These are phyloP conservation scores for Capronia epimyces DNA, from an alignment of 2,329 filamentous ascomycete genomes.

Conservation along the genomic window DNA sequence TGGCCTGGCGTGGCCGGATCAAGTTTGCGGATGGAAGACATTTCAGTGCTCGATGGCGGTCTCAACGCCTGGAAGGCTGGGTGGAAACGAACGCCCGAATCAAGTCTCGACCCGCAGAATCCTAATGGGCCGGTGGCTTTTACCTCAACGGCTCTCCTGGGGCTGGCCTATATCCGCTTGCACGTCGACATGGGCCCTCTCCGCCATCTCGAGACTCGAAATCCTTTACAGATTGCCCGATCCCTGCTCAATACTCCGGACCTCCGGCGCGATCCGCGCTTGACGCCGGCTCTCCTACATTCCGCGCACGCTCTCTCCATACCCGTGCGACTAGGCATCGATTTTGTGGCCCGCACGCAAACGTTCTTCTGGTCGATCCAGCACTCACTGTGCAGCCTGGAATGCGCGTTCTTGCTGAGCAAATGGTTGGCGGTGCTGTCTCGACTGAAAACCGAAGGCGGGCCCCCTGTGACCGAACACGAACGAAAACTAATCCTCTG, in stretches of 20 bases:
- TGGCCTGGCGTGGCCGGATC: constrained; percentile 41
- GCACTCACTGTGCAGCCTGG: constrained; percentile 50
- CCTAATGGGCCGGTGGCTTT: constrained; percentile 51
- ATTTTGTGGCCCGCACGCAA: constrained; percentile 50
- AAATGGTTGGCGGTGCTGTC: constrained; percentile 45
- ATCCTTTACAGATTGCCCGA: constrained; percentile 43
- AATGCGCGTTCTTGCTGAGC: constrained; percentile 48
- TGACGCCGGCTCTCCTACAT: constrained; percentile 49
- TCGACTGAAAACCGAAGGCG: constrained; percentile 35
- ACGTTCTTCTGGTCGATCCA: constrained; percentile 54
- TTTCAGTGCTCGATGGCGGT: constrained; percentile 43
- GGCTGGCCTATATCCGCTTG: constrained; percentile 45
- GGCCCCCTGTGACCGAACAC: constrained; percentile 42
- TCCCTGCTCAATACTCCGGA: constrained; percentile 42
- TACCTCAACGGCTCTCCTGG: constrained; percentile 46
- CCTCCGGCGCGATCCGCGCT: constrained; percentile 41
- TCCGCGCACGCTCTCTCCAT: constrained; percentile 53
- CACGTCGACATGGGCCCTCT: constrained; percentile 46
- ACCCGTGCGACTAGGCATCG: constrained; percentile 49
- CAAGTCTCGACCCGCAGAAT: constrained; percentile 50
- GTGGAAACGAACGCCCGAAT: constrained; percentile 51
- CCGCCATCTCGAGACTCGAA: constrained; percentile 44
- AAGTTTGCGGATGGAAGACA: constrained; percentile 42
- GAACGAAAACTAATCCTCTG: constrained; percentile 44
- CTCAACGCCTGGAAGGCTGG: constrained; percentile 48